Evolutionary conservation across 371 early-diverging fungal species (phyloP), one percentile per base, ranked within the genome.

Genomic region (Mucor saturninus): DNA sequence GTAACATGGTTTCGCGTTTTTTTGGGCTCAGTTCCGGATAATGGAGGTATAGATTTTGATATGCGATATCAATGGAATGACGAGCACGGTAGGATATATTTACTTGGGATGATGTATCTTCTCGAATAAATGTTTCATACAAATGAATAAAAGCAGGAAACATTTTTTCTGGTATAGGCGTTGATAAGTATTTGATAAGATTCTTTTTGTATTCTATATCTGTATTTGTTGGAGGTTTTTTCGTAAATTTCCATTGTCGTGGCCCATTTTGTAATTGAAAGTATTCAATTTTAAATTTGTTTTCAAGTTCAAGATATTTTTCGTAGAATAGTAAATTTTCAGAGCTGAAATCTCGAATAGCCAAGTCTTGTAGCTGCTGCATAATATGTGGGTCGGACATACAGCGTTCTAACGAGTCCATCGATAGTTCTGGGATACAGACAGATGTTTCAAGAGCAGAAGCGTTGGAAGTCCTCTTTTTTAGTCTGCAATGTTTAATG

Each of bases 291-390:
- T 49, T 68, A 13, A 67, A 49, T 28, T 61, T 64, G 21, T 71
- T 68, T 30, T 67, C 65, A 0, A 80, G 48, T 3, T 62, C 55
- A 7, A 69, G 39, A 40, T 77, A 77, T 5, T 59, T 59, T 57
- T 80, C 71, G 49, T 74, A 77, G 32, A 77, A 77, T 10, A 77
- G 46, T 1, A 74, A 52, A 50, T 77, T 77, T 62, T 80, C 81
- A 9, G 70, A 67, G 56, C 76, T 76, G 45, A 80, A 80, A 56
- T 80, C 81, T 39, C 74, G 62, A 28, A 80, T 71, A 10, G 81
- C 74, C 31, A 74, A 38, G 9, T 71, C 62, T 46, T 63, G 62
- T n/a, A 80, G 43, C 14, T 63, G 51, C 3, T 51, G 32, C 48
- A 73, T 32, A 28, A 72, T 42, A 2, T 69, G 61, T 2, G 69